phyloP scores from a whole-genome alignment of 176 grass and related monocot genomes.

The Oryza rufipogon region DNA sequence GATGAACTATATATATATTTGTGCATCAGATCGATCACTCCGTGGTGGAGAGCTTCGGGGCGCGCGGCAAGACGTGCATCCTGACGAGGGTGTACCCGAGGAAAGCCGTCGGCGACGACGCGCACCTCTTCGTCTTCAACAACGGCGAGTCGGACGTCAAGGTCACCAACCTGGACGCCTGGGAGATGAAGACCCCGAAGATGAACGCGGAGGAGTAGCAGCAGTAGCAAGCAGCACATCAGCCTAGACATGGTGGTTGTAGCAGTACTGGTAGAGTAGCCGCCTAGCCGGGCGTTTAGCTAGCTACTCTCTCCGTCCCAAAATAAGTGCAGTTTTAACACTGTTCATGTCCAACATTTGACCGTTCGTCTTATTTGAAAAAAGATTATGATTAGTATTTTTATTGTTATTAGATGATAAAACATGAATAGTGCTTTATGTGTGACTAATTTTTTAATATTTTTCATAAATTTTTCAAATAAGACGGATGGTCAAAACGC shows the following conservation, averaged over 20 bases:
- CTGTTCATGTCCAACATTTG: too few species aligned
- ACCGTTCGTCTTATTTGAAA: too few species aligned
- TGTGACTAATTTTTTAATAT: too few species aligned
- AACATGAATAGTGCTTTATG: too few species aligned
- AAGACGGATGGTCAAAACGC: too few species aligned
- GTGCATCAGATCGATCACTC: constrained; percentile 60
- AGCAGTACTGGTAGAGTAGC: neutral
- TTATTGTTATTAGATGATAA: too few species aligned
- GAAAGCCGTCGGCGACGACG: constrained; percentile 45
- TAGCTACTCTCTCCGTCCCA: neutral
- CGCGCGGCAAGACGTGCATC: constrained; percentile 57
- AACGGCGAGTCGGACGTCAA: constrained; percentile 48
- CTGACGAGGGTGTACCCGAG: constrained; percentile 61
- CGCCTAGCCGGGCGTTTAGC: neutral
- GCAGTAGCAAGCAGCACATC: neutral
- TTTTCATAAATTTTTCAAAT: too few species aligned
- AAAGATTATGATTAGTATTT: too few species aligned
- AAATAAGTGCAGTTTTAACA: too few species aligned
- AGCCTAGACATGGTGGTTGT: neutral
- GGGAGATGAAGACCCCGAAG: constrained; percentile 64
- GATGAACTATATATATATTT: too few species aligned
- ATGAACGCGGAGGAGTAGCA: constrained; percentile 45
- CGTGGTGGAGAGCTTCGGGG: constrained; percentile 69
- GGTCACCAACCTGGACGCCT: constrained; percentile 49
- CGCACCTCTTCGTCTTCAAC: constrained; percentile 66